Percentiles rank a stretch among this genome's conserved stretches.
phyloP scores from a whole-genome alignment of 176 grass and related monocot genomes.

The Cocos nucifera region DNA sequence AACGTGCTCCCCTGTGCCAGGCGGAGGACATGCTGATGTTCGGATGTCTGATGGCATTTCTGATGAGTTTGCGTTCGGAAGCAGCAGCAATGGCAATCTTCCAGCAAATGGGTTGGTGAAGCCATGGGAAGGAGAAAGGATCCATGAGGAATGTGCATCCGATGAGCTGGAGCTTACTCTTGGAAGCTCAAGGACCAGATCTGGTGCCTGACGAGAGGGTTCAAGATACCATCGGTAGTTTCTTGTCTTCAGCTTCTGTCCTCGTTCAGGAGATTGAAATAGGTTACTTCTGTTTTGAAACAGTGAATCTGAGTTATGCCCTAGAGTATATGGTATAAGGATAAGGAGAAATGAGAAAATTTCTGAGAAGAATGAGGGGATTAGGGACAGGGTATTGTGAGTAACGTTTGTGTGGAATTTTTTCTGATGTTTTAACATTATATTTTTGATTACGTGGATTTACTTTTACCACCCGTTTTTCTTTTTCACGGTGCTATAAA shows the following conservation, averaged over 20 bases:
- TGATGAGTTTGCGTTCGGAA: conserved; percentile 19
- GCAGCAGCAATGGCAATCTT: conserved; percentile 12
- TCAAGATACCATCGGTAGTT: neutral
- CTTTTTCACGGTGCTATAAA: too few relatives aligned
- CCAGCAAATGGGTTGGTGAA: conserved; percentile 12
- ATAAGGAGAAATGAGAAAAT: too few relatives aligned
- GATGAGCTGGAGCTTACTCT: conserved; percentile 27
- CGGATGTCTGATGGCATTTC: conserved; percentile 8
- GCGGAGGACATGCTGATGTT: conserved; percentile 7
- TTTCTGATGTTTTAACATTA: too few relatives aligned
- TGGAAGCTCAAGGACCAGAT: conserved; percentile 17
- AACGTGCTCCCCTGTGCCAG: conserved; percentile 16
- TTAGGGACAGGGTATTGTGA: too few relatives aligned
- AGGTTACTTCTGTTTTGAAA: too few relatives aligned
- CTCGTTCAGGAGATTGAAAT: neutral
- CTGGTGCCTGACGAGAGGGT: neutral
- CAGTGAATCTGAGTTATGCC: too few relatives aligned
- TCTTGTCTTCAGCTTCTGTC: conserved; percentile 4
- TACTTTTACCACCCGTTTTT: too few relatives aligned
- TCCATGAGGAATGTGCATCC: conserved; percentile 23
- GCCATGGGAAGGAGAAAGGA: conserved; percentile 25
- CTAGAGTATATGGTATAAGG: too few relatives aligned
- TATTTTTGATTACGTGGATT: too few relatives aligned
- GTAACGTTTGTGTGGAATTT: too few relatives aligned
- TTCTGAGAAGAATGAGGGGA: too few relatives aligned